phyloP scores from a whole-genome alignment of 768 basidiomycete genomes.

The Cystobasidium onofrii region DNA sequence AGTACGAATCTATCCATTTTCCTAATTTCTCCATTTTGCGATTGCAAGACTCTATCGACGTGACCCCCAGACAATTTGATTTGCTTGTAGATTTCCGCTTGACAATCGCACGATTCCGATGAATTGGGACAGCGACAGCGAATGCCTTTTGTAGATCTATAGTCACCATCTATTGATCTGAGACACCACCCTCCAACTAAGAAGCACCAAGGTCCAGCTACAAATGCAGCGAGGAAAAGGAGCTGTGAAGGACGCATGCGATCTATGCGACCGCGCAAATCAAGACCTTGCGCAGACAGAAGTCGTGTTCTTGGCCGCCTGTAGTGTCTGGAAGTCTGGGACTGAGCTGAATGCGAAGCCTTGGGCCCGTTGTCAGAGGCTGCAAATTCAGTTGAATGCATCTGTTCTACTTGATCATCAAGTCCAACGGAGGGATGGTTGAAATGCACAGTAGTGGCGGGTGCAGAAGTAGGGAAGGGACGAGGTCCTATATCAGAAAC shows the following conservation, averaged over 20 bases:
- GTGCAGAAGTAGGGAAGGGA: conserved; percentile 5
- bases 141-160: neutral
- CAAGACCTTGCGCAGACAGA: neutral
- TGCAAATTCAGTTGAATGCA: neutral
- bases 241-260: conserved; percentile 16
- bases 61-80: conserved; percentile 21
- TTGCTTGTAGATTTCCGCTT: conserved; percentile 23
- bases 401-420: neutral
- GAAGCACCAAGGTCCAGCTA: conserved; percentile 26
- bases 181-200: conserved; percentile 24
- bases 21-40: neutral
- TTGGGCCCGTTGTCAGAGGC: neutral
- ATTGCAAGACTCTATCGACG: neutral
- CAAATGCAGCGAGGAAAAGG: conserved; percentile 26
- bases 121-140: conserved; percentile 5
- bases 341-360: neutral
- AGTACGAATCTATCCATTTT: conserved; percentile 23
- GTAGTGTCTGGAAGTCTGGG: neutral
- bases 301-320: neutral
- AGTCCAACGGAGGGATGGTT: neutral
- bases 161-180: conserved; percentile 7
- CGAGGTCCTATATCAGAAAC: neutral
- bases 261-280: conserved; percentile 23
- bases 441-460: conserved; percentile 25
- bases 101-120: conserved; percentile 17